phyloP scores from a whole-genome alignment of 371 early-diverging fungal genomes.

The Parasitella parasitica region DNA sequence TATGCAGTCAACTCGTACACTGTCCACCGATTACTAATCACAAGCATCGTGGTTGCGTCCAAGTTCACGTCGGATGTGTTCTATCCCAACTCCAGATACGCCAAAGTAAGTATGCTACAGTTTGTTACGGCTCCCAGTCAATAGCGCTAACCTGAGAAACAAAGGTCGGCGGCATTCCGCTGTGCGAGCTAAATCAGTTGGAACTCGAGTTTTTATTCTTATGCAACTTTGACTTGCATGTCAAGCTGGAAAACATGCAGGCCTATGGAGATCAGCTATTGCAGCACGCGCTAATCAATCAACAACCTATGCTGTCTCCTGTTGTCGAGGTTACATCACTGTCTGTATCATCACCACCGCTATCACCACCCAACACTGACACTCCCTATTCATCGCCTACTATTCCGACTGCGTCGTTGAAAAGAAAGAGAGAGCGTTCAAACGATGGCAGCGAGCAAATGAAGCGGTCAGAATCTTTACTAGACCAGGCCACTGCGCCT shows the following conservation, averaged over 20 bases:
- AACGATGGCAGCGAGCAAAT: not conserved
- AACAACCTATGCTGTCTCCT: not conserved
- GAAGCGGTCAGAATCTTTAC: not conserved
- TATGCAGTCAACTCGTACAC: slow-evolving; percentile 73
- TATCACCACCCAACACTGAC: not conserved
- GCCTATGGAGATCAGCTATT: slow-evolving; percentile 64
- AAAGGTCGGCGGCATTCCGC: slow-evolving; percentile 84
- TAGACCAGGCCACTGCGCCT: slow-evolving; percentile 1
- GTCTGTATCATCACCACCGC: not conserved
- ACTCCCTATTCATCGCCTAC: not conserved
- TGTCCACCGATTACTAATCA: slow-evolving; percentile 80
- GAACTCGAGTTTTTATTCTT: slow-evolving; percentile 88
- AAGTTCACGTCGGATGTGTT: slow-evolving; percentile 82
- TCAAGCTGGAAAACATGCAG: slow-evolving; percentile 69
- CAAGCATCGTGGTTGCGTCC: slow-evolving; percentile 78
- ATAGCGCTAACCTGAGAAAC: not conserved
- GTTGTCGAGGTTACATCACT: not conserved
- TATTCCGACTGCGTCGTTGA: not conserved
- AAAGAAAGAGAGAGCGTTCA: not conserved
- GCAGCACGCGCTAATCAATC: slow-evolving; percentile 22
- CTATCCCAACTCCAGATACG: slow-evolving; percentile 76
- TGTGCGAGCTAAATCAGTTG: slow-evolving; percentile 82
- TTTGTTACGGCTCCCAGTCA: not conserved
- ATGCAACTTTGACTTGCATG: slow-evolving; percentile 79
- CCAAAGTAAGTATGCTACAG: slow-evolving; percentile 49